These are phyloP conservation scores for Trichophyton simii DNA, from an alignment of 2,329 filamentous ascomycete species.

Conservation along the genomic window DNA sequence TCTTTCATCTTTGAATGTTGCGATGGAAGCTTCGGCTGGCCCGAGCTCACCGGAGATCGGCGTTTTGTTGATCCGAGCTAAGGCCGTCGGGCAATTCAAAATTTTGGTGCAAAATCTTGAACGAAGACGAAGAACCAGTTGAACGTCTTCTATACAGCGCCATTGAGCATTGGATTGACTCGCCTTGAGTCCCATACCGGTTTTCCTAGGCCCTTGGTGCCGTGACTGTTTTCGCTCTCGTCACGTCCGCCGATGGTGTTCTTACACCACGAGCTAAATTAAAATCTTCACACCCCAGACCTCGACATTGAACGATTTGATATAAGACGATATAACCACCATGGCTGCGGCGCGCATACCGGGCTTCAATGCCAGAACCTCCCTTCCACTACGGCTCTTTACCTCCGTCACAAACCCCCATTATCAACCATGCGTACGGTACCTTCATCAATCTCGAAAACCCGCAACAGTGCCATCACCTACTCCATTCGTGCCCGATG, in stretches of 20 bases:
- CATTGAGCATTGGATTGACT: not conserved
- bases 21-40: not conserved
- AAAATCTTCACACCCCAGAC: not conserved
- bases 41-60: not conserved
- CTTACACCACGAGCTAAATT: not conserved
- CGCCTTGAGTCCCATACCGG: not conserved
- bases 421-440: conserved; percentile 22
- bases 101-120: conserved; percentile 4
- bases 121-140: not conserved
- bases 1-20: not conserved
- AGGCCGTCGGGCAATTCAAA: not conserved
- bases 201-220: not conserved
- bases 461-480: conserved; percentile 49
- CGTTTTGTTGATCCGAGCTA: not conserved
- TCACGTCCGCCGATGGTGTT: not conserved
- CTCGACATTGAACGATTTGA: not conserved
- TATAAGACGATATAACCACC: not conserved
- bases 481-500: conserved; percentile 76
- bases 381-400: conserved; percentile 7
- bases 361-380: conserved; percentile 2
- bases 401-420: conserved; percentile 17
- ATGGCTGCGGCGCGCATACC: conserved; percentile 2
- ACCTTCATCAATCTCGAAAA: conserved; percentile 30
- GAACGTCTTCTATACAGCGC: not conserved
- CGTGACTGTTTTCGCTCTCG: not conserved